Conservation (phyloP, 139 green algal species). For the Marvania coccoides region DNA sequence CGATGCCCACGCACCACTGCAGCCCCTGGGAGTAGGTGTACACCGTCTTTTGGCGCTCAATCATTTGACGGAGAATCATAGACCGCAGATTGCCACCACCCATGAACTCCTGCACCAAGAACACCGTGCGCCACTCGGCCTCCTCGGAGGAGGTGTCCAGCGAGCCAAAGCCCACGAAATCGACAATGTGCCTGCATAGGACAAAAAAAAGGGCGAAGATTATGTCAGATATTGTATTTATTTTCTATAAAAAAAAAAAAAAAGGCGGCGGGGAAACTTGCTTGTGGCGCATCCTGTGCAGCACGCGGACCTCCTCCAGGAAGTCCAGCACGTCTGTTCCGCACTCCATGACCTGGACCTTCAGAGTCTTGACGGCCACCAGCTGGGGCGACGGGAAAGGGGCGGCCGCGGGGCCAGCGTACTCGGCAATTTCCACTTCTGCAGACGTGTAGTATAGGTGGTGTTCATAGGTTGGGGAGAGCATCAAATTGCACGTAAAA, state of each 20-base stretch:
- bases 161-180: constrained; percentile 5
- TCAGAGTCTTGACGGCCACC: constrained; percentile 3
- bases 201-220: background rate
- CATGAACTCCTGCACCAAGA: constrained; percentile 4
- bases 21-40: background rate
- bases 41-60: background rate
- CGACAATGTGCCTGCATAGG: background rate
- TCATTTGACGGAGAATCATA: background rate
- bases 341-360: background rate
- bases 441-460: background rate
- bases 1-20: background rate
- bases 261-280: background rate
- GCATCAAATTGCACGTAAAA: too few relatives aligned
- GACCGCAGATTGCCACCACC: background rate
- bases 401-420: background rate
- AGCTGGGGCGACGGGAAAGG: background rate
- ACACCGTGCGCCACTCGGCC: constrained; percentile 9
- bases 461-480: too few relatives aligned
- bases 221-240: too few relatives aligned
- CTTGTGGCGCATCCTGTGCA: background rate
- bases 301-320: background rate
- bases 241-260: background rate
- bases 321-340: background rate
- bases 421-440: background rate
- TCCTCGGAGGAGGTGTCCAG: background rate